phyloP scores from a whole-genome alignment of 495 filamentous ascomycete genomes.

The Penicillium ochrochloron region DNA sequence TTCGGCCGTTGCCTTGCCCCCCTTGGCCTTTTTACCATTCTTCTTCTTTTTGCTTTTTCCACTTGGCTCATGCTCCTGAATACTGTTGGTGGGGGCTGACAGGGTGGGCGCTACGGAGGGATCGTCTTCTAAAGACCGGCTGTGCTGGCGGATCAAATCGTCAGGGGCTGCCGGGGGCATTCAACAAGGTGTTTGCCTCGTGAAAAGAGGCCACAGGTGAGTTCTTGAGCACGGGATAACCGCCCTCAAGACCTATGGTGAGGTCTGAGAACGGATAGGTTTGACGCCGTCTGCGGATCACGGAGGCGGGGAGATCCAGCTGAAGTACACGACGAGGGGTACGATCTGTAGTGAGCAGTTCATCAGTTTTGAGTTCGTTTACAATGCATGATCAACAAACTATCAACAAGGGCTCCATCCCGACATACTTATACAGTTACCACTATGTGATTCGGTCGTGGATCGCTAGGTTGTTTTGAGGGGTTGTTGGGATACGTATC shows the following conservation, averaged over 20 bases:
- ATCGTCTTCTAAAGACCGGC: constrained; percentile 46
- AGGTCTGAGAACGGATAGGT: constrained; percentile 47
- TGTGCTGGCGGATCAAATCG: constrained; percentile 50
- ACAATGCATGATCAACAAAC: not conserved
- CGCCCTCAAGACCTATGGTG: constrained; percentile 42
- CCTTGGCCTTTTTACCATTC: constrained; percentile 48
- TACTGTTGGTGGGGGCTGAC: constrained; percentile 33
- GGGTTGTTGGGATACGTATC: constrained; percentile 20
- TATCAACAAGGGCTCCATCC: not conserved
- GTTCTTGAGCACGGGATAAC: constrained; percentile 20
- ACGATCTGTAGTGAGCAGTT: constrained; percentile 5
- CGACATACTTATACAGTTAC: constrained; percentile 3
- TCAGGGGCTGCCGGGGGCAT: constrained; percentile 55
- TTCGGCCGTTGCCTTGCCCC: constrained; percentile 40
- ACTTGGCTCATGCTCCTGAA: constrained; percentile 47
- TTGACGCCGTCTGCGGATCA: constrained; percentile 11
- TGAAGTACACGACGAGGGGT: constrained; percentile 18
- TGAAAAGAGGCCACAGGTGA: constrained; percentile 31
- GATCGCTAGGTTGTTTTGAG: not conserved
- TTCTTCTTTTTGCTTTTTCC: constrained; percentile 55
- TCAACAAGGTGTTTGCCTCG: constrained; percentile 45
- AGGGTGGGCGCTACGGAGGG: constrained; percentile 34
- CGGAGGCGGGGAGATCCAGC: constrained; percentile 15
- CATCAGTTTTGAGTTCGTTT: constrained; percentile 9
- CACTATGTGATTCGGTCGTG: not conserved